Evolutionary conservation across 106 monocot genomes (phyloP).

Genomic region (Platanthera guangdongensis): DNA sequence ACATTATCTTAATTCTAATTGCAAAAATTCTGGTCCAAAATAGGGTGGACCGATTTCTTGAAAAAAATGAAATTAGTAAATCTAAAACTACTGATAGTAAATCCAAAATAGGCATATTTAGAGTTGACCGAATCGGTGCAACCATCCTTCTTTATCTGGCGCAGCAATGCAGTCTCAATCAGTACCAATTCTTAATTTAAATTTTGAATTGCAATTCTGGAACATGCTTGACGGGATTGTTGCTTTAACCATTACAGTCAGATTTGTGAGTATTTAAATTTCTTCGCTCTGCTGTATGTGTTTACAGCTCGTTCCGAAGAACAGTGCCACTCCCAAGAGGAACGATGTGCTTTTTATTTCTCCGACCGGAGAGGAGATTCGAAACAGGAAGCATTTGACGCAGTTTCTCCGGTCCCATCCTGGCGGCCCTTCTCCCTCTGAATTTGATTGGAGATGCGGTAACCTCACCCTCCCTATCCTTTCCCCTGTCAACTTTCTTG

Average conservation of each 20-base stretch:
- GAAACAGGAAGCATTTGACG: slow-evolving; percentile 53
- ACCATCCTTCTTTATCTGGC: too few species aligned
- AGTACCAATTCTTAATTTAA: not conserved
- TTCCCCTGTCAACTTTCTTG: not conserved
- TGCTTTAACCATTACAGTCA: not conserved
- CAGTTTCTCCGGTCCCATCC: slow-evolving; percentile 54
- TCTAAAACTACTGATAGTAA: too few species aligned
- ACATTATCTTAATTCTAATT: not conserved
- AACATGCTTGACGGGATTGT: not conserved
- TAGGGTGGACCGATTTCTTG: too few species aligned
- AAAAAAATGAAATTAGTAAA: too few species aligned
- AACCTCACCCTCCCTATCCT: slow-evolving; percentile 1
- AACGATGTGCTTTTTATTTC: slow-evolving; percentile 46
- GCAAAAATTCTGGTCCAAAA: too few species aligned
- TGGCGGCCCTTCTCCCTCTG: slow-evolving; percentile 49
- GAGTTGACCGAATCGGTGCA: too few species aligned
- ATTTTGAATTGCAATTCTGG: not conserved
- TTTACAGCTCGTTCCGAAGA: slow-evolving; percentile 27
- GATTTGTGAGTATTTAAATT: not conserved
- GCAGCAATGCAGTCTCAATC: too few species aligned
- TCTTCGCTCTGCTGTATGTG: not conserved
- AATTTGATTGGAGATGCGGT: slow-evolving; percentile 86
- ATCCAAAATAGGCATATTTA: too few species aligned
- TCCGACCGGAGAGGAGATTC: slow-evolving; percentile 75
- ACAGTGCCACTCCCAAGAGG: slow-evolving; percentile 23